A percentile compares a stretch with the other conserved stretches of the same genome.
Evolutionary conservation across 108 stramenopile species (phyloP).

Genomic region (Nitzschia palea): DNA sequence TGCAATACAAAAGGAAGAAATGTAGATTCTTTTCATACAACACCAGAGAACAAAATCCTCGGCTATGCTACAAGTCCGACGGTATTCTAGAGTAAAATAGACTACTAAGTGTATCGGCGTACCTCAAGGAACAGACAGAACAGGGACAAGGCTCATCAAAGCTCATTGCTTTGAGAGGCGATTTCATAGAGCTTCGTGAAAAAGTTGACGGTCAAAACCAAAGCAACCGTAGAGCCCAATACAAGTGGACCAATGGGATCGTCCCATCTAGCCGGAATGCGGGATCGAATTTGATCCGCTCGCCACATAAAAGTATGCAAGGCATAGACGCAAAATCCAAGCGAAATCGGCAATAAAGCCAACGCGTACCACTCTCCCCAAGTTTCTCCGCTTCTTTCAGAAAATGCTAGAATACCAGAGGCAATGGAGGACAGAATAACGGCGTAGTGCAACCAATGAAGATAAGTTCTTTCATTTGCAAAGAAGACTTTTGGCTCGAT

Average conservation of each 20-base stretch:
- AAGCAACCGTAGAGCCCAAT: conserved; percentile 61
- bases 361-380: conserved; percentile 85
- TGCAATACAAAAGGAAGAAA: not conserved
- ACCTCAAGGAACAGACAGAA: no score
- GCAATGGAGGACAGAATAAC: conserved; percentile 84
- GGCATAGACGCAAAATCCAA: conserved; percentile 84
- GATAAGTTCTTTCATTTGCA: conserved; percentile 96
- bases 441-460: conserved; percentile 92
- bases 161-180: conserved; percentile 10
- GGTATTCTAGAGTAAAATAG: no score
- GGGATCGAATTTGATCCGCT: conserved; percentile 78
- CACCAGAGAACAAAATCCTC: not conserved
- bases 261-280: conserved; percentile 89
- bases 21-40: not conserved
- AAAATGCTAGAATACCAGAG: conserved; percentile 82
- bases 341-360: conserved; percentile 71
- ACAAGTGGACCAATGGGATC: conserved; percentile 86
- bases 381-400: conserved; percentile 46
- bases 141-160: no score
- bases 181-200: conserved; percentile 56
- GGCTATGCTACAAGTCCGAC: not conserved
- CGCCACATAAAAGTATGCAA: conserved; percentile 83
- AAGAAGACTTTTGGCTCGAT: conserved; percentile 98
- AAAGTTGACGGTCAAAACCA: conserved; percentile 74
- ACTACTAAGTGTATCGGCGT: no score